Base-by-base conservation (phyloP, 1,284 basidiomycete species). In the Macrocystidia cucumis region DNA sequence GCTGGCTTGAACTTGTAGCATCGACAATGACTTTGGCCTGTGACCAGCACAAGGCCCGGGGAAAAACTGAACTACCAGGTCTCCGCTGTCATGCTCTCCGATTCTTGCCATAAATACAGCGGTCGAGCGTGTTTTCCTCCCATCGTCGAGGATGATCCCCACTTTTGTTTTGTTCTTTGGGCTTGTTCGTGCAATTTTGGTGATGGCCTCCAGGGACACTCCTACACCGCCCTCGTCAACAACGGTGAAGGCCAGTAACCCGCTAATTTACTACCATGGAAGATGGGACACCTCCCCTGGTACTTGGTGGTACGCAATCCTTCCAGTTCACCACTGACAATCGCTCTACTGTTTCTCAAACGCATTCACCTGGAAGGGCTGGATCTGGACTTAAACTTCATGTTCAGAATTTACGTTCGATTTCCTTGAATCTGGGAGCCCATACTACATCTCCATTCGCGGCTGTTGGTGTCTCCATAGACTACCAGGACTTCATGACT, bases 331-430 rank as follows among this genome's bases (percentile, higher is more conserved):
- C n/a, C n/a, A n/a, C n/a, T n/a, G n/a, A n/a, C n/a, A n/a, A n/a
- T n/a, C n/a, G n/a, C n/a, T 6, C 18, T 28, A 12, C 9, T 14
- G n/a, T 22, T 12, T 29, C 18, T 30, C 19, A 5, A 21, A 39
- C 8, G 8, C 21, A n/a, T 18, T n/a, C 6, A 4, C 14, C 11
- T 33, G 9, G 11, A 20, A 74, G 74, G 73, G 66, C 69, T 7
- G 63, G 72, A 7, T 71, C 69, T 4, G 73, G 74, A 0, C 63
- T 77, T 53, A 75, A 76, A 49, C 44, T 77, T 2, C 55, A 69
- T 35, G 60, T 67, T 14, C 41, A 59, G 19, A 62, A 66, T 44
- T 58, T 76, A 23, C 51, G 54, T 23, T 61, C 65, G 1, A 42
- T 76, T n/a, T 45, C 55, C 0, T 49, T 77, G 22, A 64, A 66